A percentile compares a stretch with the other conserved stretches of the same genome.
phyloP scores from a whole-genome alignment of 2,329 filamentous ascomycete species.

The Penicillium olsonii region DNA sequence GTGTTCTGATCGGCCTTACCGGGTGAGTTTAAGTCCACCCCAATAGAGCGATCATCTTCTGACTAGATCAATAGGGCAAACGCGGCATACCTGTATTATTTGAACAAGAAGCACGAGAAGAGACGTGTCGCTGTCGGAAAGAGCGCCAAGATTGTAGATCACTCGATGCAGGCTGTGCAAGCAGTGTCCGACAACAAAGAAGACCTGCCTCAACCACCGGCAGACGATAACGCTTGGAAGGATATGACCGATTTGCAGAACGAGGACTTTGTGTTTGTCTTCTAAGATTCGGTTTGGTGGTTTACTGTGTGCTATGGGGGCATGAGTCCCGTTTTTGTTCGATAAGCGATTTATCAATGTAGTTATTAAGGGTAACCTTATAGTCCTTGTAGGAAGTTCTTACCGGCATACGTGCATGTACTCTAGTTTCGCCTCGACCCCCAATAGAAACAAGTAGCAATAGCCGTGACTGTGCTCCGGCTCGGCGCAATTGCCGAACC shows the following conservation, averaged over 20 bases:
- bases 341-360: too few relatives aligned
- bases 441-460: background rate
- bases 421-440: too few relatives aligned
- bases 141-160: constrained; percentile 58
- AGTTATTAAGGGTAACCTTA: too few relatives aligned
- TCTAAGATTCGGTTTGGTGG: constrained; percentile 27
- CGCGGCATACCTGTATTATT: constrained; percentile 51
- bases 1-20: constrained; percentile 58
- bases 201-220: constrained; percentile 27
- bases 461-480: constrained; percentile 3
- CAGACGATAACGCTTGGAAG: constrained; percentile 55
- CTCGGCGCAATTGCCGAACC: constrained; percentile 21
- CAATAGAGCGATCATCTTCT: background rate
- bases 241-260: constrained; percentile 64
- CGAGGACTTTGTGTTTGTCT: constrained; percentile 66
- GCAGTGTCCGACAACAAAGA: constrained; percentile 29
- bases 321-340: too few relatives aligned
- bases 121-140: constrained; percentile 62
- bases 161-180: constrained; percentile 55
- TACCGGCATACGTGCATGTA: too few relatives aligned
- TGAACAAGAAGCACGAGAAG: constrained; percentile 59
- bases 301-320: background rate
- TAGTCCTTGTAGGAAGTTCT: too few relatives aligned
- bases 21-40: constrained; percentile 27
- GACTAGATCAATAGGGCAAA: constrained; percentile 28